Base-by-base conservation (phyloP, 768 basidiomycete species). In the Boletus subcaerulescens region DNA sequence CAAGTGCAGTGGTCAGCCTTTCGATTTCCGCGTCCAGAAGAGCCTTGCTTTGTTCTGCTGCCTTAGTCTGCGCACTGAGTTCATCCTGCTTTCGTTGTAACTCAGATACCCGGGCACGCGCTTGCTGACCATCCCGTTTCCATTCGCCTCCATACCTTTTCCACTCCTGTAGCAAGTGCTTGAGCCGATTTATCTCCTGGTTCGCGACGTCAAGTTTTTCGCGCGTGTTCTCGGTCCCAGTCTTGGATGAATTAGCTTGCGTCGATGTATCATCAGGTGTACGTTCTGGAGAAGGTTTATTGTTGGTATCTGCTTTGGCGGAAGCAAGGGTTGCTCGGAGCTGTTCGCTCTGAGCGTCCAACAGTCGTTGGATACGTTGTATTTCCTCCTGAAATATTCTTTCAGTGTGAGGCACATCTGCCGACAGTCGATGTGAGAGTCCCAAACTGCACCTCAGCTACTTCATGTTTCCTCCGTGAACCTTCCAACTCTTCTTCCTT, bases 111-210 rank as follows among this genome's bases (percentile, higher is more conserved):
- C 65, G 61, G 26, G 5, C 17, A 14, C 54, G 55, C n/a, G 57
- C 52, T 41, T 29, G 18, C 38, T 63, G 61, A 38, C 66, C 57
- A 13, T 61, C 61, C 9, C 56, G 59, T 48, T 68, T 68, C 61
- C 66, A 63, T 3, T 68, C 57, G 14, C 33, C 55, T 35, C 58
- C 66, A 15, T 67, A 67, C 50, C 52, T 63, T 39, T 66, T 62
- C 65, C 66, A 67, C 32, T 66, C 50, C 13, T 54, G 42, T 20
- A 68, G 18, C 17, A 64, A n/a, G n/a, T 41, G 51, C 32, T 53
- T 65, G 12, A 68, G 57, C 12, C 65, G 61, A 24, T 2, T 36
- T 35, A 64, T 41, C 17, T 67, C 65, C 38, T 52, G 57, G 22
- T 56, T 58, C 6, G 63, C 61, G 17, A 42, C n/a, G 3, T 49